Base-by-base conservation (phyloP, 164 flowering plant species). In the grape (Vitis vinifera) region DNA sequence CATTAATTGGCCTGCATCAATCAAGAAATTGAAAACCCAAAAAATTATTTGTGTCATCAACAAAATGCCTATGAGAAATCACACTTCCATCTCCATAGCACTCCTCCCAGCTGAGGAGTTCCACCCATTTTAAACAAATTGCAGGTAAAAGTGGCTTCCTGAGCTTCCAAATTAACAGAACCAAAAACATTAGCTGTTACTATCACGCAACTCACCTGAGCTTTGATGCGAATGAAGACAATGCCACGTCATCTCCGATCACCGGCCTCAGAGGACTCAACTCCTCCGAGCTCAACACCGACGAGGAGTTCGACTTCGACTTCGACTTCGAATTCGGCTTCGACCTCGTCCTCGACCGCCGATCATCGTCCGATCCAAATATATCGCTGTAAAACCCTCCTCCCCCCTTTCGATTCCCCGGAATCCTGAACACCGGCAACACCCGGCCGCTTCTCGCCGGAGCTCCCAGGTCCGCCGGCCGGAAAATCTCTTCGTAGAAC, bases 201-300 rank as follows among this genome's bases (percentile, higher is more conserved):
- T 49, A 49, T 59, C 4, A n/a, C 9, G 1, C n/a, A 7, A 47
- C 37, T 12, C 75, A 93, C 98, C 94, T 91, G 81, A 91, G 92
- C 81, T 86, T 91, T 10, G 93, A 83, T 63, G 89, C 78, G 56
- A 77, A 82, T 13, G 83, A 77, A 0, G 84, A 76, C 57, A 87
- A 75, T 48, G 75, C 84, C 23, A 72, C 84, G 74, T 91, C 90
- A 8, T 84, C 89, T 3, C 81, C 80, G 73, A 49, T 47, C 10
- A 68, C 75, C 62, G 85, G 81, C 66, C 83, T 83, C 75, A 78
- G 80, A 16, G 94, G 92, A 67, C 93, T 90, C 71, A 85, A 63
- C 68, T 89, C 96, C 81, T 90, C 95, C 52, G 89, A 88, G 65
- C 93, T 92, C 86, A 90, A 68, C 14, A 80, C 91, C 10, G 92